Base-by-base conservation (phyloP, 495 filamentous ascomycete genomes). In the Xylaria curta region DNA sequence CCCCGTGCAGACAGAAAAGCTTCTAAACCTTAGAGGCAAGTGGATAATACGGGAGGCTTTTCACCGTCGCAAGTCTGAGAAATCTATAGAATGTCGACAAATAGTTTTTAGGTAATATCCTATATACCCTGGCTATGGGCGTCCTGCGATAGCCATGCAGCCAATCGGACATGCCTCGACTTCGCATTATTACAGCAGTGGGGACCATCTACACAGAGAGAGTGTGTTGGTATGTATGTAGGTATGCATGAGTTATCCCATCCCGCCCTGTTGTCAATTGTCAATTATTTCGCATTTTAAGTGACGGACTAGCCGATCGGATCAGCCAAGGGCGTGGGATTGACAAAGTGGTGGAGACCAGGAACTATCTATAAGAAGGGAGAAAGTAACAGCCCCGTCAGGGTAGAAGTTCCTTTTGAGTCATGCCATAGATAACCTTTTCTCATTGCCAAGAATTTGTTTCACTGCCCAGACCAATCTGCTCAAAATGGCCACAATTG, bases 291-390 rank as follows among this genome's bases (percentile, higher is more conserved):
- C 15, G 59, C 33, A 33, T 61, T 44, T 24, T 26, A 44, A 2
- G 17, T 17, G 21, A 26, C 38, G 60, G 60, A 44, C 60, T 44
- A 44, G 60, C 60, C 36, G 60, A 63, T 63, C 60, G 60, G 60
- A 63, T 17, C n/a, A 26, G 60, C 13, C 21, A 67, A 67, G 65
- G 65, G 65, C 65, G 65, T 67, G 28, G 9, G 1, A 67, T 56
- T 66, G 63, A 53, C 63, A 53, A 40, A 33, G 2, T 21, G 8
- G 63, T 66, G 63, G 63, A 38, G 36, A 60, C 58, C 15, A 8
- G 13, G 4, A 19, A 60, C 36, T 46, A 8, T 49, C 4, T 28
- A 38, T 38, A 40, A 12, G 17, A 3, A 54, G 21, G 4, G 47
- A 12, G n/a, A 21, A 51, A 21, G 47, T 24, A 19, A 49, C 19